Percentiles rank a stretch among this genome's conserved stretches.
Evolutionary conservation across 345 rosid genomes (phyloP).

Genomic region (Hirschfeldia incana): DNA sequence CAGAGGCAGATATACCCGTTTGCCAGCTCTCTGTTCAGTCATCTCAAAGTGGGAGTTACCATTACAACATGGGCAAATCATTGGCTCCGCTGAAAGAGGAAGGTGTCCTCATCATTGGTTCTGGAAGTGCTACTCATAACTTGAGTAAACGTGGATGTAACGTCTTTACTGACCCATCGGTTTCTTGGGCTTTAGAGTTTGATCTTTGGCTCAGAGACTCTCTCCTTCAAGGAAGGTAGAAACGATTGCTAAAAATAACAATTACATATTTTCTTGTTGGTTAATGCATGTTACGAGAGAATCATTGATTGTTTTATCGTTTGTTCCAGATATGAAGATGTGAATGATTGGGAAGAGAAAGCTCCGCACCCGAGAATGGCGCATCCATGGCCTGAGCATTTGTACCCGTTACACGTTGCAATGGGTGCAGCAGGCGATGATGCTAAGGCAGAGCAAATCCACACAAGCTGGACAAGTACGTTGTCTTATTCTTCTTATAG

Average conservation of each 20-base stretch:
- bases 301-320: not conserved
- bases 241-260: not conserved
- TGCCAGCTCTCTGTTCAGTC: conserved; percentile 88
- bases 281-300: too few relatives aligned
- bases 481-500: conserved; percentile 80
- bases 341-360: conserved; percentile 61
- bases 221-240: conserved; percentile 80
- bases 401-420: conserved; percentile 87
- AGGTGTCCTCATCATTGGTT: conserved; percentile 85
- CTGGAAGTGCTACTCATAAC: conserved; percentile 84
- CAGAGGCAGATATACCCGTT: conserved; percentile 78
- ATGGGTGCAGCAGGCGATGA: conserved; percentile 82
- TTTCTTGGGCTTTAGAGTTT: conserved; percentile 78
- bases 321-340: conserved; percentile 63
- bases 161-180: conserved; percentile 12
- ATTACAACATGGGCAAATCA: conserved; percentile 86
- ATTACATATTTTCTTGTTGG: too few relatives aligned
- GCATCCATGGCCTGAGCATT: conserved; percentile 91
- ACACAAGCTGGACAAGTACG: conserved; percentile 75
- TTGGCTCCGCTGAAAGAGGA: conserved; percentile 76
- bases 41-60: conserved; percentile 53
- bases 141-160: conserved; percentile 46
- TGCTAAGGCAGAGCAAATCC: conserved; percentile 68
- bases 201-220: conserved; percentile 82
- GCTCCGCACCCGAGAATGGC: conserved; percentile 74